These are phyloP conservation scores for Chenopodium album DNA, from an alignment of 148 eudicot genomes.

Conservation along the genomic window DNA sequence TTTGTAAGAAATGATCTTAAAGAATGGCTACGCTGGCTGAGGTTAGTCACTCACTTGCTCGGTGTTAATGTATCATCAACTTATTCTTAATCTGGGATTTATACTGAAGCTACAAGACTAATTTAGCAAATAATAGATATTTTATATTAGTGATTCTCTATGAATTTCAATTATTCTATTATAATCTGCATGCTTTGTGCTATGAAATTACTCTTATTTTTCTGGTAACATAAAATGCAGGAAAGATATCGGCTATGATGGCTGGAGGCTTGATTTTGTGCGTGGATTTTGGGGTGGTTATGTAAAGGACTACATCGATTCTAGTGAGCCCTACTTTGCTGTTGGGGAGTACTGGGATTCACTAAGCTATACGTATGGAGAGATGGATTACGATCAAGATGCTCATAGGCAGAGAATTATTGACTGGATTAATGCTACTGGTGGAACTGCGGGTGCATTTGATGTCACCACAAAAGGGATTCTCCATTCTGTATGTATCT, in stretches of 20 bases:
- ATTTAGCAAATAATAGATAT: background rate
- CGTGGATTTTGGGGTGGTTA: slow-evolving; percentile 99
- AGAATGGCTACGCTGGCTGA: slow-evolving; percentile 92
- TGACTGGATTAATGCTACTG: slow-evolving; percentile 94
- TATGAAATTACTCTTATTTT: background rate
- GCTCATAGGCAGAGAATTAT: slow-evolving; percentile 91
- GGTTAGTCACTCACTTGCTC: slow-evolving; percentile 42
- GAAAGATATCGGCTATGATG: slow-evolving; percentile 95
- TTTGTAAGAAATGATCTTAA: slow-evolving; percentile 89
- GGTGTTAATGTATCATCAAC: background rate
- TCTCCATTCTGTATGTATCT: slow-evolving; percentile 79
- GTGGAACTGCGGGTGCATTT: slow-evolving; percentile 92
- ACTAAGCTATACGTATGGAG: slow-evolving; percentile 80
- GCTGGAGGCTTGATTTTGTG: slow-evolving; percentile 98
- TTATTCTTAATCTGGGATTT: background rate
- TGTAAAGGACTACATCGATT: slow-evolving; percentile 90
- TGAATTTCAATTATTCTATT: background rate
- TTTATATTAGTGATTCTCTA: background rate
- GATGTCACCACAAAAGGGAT: slow-evolving; percentile 99
- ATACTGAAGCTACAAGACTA: slow-evolving; percentile 6
- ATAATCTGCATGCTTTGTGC: background rate
- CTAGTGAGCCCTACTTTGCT: slow-evolving; percentile 79
- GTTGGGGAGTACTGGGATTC: slow-evolving; percentile 99
- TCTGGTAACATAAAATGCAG: slow-evolving; percentile 41
- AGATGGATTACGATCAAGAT: slow-evolving; percentile 96